Percentiles rank a stretch among this genome's conserved stretches.
phyloP scores from a whole-genome alignment of 202 grass and related monocot species.

The Dendrocalamus latiflorus region DNA sequence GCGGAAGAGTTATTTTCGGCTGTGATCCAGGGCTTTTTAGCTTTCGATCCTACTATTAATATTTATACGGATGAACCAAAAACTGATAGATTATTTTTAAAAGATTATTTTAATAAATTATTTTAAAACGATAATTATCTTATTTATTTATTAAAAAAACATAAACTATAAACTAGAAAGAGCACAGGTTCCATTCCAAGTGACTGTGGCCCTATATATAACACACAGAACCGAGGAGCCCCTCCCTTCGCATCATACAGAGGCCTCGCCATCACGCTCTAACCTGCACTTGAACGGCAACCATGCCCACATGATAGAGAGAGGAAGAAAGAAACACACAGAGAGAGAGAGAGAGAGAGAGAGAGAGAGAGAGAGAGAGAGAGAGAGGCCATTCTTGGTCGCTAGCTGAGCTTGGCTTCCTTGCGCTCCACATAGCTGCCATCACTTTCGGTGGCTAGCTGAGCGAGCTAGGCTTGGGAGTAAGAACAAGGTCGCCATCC shows the following conservation, averaged over 20 bases:
- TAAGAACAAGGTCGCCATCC: slow-evolving; percentile 34
- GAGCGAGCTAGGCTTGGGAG: background rate
- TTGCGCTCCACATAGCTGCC: no score
- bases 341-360: background rate
- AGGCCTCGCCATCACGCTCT: slow-evolving; percentile 3
- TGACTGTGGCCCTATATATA: slow-evolving; percentile 25
- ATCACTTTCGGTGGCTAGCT: background rate
- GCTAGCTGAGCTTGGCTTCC: no score
- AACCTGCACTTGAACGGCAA: background rate
- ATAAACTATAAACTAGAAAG: no score
- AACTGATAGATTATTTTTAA: no score
- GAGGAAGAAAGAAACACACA: background rate
- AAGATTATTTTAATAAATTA: no score
- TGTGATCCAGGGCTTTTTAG: no score
- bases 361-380: background rate
- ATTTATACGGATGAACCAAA: fast-evolving
- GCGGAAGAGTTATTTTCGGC: no score
- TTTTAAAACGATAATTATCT: no score
- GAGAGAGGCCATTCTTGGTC: no score
- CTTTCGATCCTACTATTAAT: no score
- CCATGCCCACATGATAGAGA: slow-evolving; percentile 20
- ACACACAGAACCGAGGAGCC: background rate
- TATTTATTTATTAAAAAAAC: no score
- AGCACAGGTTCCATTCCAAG: no score
- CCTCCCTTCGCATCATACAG: background rate